Percentiles rank a stretch among this genome's conserved stretches.
Conservation (phyloP, 805 yeast genomes). For the Myxozyma monticola region DNA sequence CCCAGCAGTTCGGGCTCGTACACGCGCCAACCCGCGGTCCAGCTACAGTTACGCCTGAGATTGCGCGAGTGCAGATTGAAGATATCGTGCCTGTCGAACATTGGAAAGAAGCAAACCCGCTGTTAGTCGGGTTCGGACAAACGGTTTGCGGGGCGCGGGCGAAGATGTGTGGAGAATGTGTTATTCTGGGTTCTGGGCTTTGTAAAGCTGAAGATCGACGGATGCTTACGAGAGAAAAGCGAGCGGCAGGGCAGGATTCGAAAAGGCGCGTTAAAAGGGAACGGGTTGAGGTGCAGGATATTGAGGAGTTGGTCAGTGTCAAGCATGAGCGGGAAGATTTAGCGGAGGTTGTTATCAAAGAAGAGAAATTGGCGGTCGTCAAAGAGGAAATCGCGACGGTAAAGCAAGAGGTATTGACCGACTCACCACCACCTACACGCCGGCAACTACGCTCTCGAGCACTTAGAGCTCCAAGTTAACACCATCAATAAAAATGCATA, state of each 20-base stretch:
- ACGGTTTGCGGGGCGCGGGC: constrained; percentile 65
- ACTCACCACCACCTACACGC: too few species aligned
- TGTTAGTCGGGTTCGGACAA: constrained; percentile 92
- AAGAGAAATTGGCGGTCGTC: too few species aligned
- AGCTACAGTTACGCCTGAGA: constrained; percentile 64
- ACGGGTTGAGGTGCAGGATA: too few species aligned
- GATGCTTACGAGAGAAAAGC: too few species aligned
- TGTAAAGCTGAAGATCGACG: constrained; percentile 51
- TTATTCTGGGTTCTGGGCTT: constrained; percentile 51
- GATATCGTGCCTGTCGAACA: constrained; percentile 68
- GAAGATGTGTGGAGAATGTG: constrained; percentile 69
- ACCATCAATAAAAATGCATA: not conserved
- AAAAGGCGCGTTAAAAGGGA: not conserved
- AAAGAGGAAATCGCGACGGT: too few species aligned
- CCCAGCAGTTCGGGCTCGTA: constrained; percentile 28
- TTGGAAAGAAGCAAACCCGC: constrained; percentile 85
- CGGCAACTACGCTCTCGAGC: constrained; percentile 3
- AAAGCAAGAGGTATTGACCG: not conserved
- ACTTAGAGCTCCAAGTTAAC: not conserved
- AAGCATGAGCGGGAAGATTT: too few species aligned
- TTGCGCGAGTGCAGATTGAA: constrained; percentile 66
- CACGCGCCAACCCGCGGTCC: not conserved
- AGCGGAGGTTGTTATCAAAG: too few species aligned
- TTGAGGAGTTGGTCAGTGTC: constrained; percentile 11
- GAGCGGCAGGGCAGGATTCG: not conserved